A percentile compares a stretch with the other conserved stretches of the same genome.
phyloP scores from a whole-genome alignment of 2,329 filamentous ascomycete genomes.

The Fusarium temperatum region DNA sequence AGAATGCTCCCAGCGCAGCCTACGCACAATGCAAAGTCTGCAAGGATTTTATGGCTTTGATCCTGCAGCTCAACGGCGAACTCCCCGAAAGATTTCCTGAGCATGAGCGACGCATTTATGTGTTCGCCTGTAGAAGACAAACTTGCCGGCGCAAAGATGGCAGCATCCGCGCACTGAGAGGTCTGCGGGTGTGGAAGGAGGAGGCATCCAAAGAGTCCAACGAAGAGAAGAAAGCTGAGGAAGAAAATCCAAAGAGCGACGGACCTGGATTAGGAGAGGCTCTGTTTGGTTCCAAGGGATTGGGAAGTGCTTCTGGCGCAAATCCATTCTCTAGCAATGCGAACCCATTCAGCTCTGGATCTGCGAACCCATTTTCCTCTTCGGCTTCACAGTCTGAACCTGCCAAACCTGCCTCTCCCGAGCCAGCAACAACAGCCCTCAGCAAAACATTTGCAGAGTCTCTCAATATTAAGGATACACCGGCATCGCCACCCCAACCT shows the following conservation, averaged over 20 bases:
- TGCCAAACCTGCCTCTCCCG: conserved; percentile 46
- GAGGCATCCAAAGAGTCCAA: conserved; percentile 43
- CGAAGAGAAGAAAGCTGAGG: conserved; percentile 46
- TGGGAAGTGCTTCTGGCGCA: conserved; percentile 48
- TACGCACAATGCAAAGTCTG: conserved; percentile 89
- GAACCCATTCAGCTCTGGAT: conserved; percentile 56
- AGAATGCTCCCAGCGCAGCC: conserved; percentile 74
- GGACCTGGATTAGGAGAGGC: conserved; percentile 68
- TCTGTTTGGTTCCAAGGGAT: conserved; percentile 72
- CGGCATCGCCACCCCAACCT: conserved; percentile 47
- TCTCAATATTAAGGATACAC: conserved; percentile 74
- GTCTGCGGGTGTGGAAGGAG: conserved; percentile 65
- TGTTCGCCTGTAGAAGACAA: conserved; percentile 83
- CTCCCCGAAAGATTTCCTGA: conserved; percentile 85
- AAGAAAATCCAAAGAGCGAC: conserved; percentile 48
- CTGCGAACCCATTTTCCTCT: conserved; percentile 45
- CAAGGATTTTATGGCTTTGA: conserved; percentile 81
- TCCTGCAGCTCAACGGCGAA: conserved; percentile 92
- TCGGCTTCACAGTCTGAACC: conserved; percentile 45
- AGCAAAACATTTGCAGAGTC: conserved; percentile 76
- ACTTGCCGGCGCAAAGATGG: conserved; percentile 84
- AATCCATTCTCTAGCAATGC: conserved; percentile 69
- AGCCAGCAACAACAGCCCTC: conserved; percentile 49
- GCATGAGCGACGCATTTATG: conserved; percentile 87
- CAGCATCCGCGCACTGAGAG: conserved; percentile 79